Conservation (phyloP, 73 alveolate species). For the Tetrahymena borealis region DNA sequence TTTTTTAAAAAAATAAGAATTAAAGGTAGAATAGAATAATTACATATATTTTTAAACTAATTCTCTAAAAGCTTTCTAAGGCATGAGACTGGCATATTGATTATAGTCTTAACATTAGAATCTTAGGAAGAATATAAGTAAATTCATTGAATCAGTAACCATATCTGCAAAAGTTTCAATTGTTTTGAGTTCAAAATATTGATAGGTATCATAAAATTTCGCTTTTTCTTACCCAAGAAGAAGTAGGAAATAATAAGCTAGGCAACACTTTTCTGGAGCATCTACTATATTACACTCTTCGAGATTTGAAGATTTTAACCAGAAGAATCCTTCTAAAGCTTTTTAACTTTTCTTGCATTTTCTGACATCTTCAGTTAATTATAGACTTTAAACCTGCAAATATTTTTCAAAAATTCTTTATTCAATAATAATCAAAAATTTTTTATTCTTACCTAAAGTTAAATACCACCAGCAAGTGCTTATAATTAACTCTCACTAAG, state of each 20-base stretch:
- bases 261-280: neutral
- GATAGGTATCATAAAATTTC: neutral
- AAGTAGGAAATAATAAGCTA: neutral
- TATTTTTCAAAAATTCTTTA: neutral
- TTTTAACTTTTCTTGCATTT: neutral
- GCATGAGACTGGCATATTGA: neutral
- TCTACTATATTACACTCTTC: neutral
- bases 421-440: neutral
- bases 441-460: neutral
- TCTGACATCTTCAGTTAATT: neutral
- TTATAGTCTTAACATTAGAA: neutral
- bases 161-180: neutral
- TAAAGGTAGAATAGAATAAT: neutral
- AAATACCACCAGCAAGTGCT: neutral
- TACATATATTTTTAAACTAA: neutral
- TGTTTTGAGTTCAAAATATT: neutral
- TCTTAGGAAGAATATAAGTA: neutral
- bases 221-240: neutral
- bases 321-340: neutral
- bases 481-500: neutral
- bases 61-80: neutral
- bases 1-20: neutral
- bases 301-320: neutral
- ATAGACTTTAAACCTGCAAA: neutral
- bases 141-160: neutral